phyloP scores from a whole-genome alignment of 176 grass and related monocot genomes.

The Microstegium vimineum region DNA sequence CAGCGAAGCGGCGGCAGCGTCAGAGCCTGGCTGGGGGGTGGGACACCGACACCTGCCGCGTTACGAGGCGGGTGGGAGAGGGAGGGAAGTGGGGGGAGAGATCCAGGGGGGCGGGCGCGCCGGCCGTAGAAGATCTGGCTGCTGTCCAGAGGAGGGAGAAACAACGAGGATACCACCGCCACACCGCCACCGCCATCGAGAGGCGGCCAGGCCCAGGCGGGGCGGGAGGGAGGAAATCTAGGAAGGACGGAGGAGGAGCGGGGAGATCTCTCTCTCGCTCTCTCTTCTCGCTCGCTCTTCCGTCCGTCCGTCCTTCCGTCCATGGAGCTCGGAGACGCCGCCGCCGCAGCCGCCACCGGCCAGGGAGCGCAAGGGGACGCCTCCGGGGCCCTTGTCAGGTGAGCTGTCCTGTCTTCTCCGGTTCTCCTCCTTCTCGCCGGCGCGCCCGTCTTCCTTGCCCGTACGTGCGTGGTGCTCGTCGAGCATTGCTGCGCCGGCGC shows the following conservation, averaged over 20 bases:
- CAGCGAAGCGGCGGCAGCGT: not conserved
- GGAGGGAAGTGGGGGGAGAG: not conserved
- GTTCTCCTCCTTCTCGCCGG: not conserved
- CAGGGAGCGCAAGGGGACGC: constrained; percentile 2
- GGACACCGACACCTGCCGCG: constrained; percentile 41
- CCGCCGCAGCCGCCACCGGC: not conserved
- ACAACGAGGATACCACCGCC: constrained; percentile 3
- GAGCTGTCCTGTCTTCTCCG: not conserved
- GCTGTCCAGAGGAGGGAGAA: not conserved
- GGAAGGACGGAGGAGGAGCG: not conserved
- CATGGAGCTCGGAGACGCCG: constrained; percentile 31
- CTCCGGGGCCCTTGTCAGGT: constrained; percentile 36
- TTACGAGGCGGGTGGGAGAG: constrained; percentile 7
- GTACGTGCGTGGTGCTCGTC: not conserved
- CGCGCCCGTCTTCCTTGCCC: not conserved
- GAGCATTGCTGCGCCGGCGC: constrained; percentile 28
- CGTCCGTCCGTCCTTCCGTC: constrained; percentile 9
- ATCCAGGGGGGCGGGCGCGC: constrained; percentile 22
- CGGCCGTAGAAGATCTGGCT: constrained; percentile 45
- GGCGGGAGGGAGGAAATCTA: not conserved
- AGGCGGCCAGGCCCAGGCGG: too few relatives aligned
- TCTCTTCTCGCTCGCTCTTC: not conserved
- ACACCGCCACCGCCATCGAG: not conserved
- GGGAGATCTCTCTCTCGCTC: constrained; percentile 20
- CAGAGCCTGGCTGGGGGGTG: not conserved